Evolutionary conservation across 2,329 filamentous ascomycete genomes (phyloP), one percentile per base, ranked within the genome.

Genomic region (Cladorrhinum sp.): DNA sequence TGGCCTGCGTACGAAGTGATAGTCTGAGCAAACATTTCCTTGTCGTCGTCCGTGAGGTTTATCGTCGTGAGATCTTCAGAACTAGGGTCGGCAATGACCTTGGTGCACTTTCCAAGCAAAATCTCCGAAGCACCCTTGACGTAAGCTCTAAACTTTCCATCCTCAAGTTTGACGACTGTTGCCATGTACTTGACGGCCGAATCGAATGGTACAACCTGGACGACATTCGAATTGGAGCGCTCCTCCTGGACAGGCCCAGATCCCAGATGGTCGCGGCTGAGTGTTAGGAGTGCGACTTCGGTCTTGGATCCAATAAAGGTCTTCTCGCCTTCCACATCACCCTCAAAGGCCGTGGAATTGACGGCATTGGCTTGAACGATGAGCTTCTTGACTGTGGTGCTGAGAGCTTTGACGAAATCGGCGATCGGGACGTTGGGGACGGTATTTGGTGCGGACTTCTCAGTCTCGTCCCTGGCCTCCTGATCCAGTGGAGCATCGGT

Each of bases 1-100:
- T 85, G 79, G 3, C 80, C 81, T 3, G 86, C 86, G 65, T 88
- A 89, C 9, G 81, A 79, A 18, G 83, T 81, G 66, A 88, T 88
- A 52, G 84, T 75, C 22, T 78, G 75, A 45, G 75, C 76, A 20
- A 88, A 72, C 2, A 77, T 80, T 38, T 84, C 77, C 27, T 81
- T 79, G 65, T 88, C 84, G 13, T 84, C 78, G 1, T 77, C 74
- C 1, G 82, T 83, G 63, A 92, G 77, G 1, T 78, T 72, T 13
- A 73, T 76, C 23, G 79, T 77, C 1, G 77, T 73, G 1, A 85
- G 73, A 32, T 81, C 81, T 60, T 79, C 81, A 78, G 83, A 50
- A 18, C 50, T 59, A 0, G 85, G 77, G 25, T 85, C 83, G 53
- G 71, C 64, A 2, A 81, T 64, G n/a, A 76, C 68, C 22, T 69